Percentiles rank a stretch among this genome's conserved stretches.
Evolutionary conservation across 495 filamentous ascomycete genomes (phyloP).

Genomic region (Daldinia vernicosa): DNA sequence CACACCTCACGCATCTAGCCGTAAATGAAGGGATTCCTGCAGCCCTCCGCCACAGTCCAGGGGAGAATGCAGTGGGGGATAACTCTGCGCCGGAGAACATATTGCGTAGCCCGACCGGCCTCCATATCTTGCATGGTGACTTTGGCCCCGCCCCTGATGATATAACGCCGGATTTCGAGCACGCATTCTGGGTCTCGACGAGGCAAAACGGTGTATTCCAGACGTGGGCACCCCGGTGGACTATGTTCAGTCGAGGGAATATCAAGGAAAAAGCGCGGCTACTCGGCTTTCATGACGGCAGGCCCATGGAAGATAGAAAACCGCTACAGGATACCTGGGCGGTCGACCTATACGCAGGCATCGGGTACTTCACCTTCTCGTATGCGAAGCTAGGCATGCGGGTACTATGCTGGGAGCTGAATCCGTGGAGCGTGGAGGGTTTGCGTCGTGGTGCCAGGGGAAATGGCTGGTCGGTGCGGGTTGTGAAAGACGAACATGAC

Average conservation of each 20-base stretch:
- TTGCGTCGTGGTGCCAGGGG: slow-evolving; percentile 70
- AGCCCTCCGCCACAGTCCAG: background rate
- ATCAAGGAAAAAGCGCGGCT: slow-evolving; percentile 86
- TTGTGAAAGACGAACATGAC: slow-evolving; percentile 54
- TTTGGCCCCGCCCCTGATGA: slow-evolving; percentile 62
- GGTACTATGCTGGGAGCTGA: slow-evolving; percentile 89
- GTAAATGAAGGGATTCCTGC: slow-evolving; percentile 75
- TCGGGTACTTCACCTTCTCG: slow-evolving; percentile 90
- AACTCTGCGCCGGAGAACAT: slow-evolving; percentile 60
- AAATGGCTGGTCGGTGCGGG: slow-evolving; percentile 71
- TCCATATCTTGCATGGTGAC: slow-evolving; percentile 70
- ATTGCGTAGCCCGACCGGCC: slow-evolving; percentile 69
- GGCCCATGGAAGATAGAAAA: background rate
- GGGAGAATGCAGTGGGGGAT: background rate
- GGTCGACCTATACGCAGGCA: slow-evolving; percentile 88
- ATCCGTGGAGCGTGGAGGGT: slow-evolving; percentile 87
- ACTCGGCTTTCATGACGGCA: slow-evolving; percentile 56
- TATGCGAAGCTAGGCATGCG: slow-evolving; percentile 77
- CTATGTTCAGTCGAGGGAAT: slow-evolving; percentile 93
- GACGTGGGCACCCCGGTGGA: slow-evolving; percentile 85
- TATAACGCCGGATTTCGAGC: slow-evolving; percentile 59
- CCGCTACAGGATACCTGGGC: slow-evolving; percentile 52
- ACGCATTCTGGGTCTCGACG: slow-evolving; percentile 77
- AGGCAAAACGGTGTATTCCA: slow-evolving; percentile 84
- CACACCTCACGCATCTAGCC: slow-evolving; percentile 70